Evolutionary conservation across 2,329 filamentous ascomycete genomes (phyloP), one percentile per base, ranked within the genome.

Genomic region (Colletotrichum sp.): DNA sequence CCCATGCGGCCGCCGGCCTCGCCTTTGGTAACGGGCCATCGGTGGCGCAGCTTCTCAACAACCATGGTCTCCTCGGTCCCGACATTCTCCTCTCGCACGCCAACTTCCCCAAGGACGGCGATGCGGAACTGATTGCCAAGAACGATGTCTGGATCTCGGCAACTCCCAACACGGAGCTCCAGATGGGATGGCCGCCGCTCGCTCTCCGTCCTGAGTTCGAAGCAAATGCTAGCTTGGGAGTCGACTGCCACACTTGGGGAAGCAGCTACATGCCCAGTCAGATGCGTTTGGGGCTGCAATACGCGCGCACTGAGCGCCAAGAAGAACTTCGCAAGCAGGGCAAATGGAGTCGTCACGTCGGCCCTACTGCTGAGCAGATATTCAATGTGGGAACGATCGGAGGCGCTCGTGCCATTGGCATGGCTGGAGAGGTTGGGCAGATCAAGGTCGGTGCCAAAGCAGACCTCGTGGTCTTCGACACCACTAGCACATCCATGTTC

Each of bases 351-450:
- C 73, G 70, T 3, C 70, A 68, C 15, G 30, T 58, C 6, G 70
- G 70, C 3, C 38, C 43, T 2, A 57, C 43, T 4, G 70, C 48
- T 5, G 63, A 76, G 57, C 83, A 88, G 52, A 87, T 83, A 4
- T 90, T 88, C 79, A 89, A 90, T 76, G 83, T 90, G 8, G 88
- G 82, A 0, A 90, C 88, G 0, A 83, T 90, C n/a, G 81, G 82
- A 3, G 87, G 87, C 0, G 88, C 88, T 1, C 80, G 83, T 71
- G 86, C 87, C 1, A 80, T 85, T 5, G 83, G 85, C 2, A 82
- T 89, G 83, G 83, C 83, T 24, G 79, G 83, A 12, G 78, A 85
- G 60, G 82, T 89, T 28, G 89, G 88, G 0, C 85, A 83, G 21
- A 82, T 91, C 52, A 81, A 80, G n/a, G 85, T 84, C 15, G 88